These are phyloP conservation scores for Brachypodium distachyon DNA, from an alignment of 202 grass and related monocot species.

Conservation along the genomic window DNA sequence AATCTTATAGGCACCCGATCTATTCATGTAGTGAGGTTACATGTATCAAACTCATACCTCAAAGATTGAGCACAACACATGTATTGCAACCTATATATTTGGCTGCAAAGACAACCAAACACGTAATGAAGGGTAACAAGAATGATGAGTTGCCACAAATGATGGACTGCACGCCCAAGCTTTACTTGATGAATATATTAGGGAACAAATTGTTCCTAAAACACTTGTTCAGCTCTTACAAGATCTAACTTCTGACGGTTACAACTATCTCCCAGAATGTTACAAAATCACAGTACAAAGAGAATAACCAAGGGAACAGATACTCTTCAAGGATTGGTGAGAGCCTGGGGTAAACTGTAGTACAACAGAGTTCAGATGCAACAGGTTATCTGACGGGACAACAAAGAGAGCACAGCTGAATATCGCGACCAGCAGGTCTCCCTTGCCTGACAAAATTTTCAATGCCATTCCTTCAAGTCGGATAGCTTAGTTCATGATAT, in stretches of 20 bases:
- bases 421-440: neutral
- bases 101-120: neutral
- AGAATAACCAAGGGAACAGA: neutral
- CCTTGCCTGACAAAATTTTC: constrained; percentile 15
- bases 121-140: neutral
- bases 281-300: constrained; percentile 3
- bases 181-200: constrained; percentile 2
- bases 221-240: constrained; percentile 6
- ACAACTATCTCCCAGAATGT: constrained; percentile 9
- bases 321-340: neutral
- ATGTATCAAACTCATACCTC: no score
- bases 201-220: constrained; percentile 10
- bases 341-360: neutral
- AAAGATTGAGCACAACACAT: neutral
- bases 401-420: neutral
- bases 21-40: no score
- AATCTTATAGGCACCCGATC: neutral
- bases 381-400: neutral
- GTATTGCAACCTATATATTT: neutral
- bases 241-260: neutral
- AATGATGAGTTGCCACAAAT: neutral
- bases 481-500: constrained; percentile 4
- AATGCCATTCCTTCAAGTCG: neutral
- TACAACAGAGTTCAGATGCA: constrained; percentile 1
- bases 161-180: neutral